These are phyloP conservation scores for Trametes coccinea DNA, from an alignment of 768 basidiomycete genomes.

Conservation along the genomic window DNA sequence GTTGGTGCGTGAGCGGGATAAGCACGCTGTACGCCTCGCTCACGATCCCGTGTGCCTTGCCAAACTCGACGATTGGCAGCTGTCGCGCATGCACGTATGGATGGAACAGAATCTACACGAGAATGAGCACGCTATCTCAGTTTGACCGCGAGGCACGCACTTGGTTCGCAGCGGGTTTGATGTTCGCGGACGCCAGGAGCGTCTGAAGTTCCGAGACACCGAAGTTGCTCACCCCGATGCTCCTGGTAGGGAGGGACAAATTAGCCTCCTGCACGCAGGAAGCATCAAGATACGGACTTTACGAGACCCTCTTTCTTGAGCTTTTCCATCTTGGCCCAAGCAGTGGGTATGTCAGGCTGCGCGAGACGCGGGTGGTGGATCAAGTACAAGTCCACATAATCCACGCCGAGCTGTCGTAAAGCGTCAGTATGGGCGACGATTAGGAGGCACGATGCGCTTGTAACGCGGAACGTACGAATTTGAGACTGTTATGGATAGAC, in stretches of 20 bases:
- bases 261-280: background rate
- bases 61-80: constrained; percentile 57
- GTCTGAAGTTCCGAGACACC: constrained; percentile 51
- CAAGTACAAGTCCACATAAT: constrained; percentile 71
- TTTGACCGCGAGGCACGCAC: constrained; percentile 33
- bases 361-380: constrained; percentile 60
- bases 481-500: constrained; percentile 56
- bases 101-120: constrained; percentile 59
- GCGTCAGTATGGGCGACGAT: too few relatives aligned
- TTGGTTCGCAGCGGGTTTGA: constrained; percentile 70
- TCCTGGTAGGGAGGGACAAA: constrained; percentile 39
- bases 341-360: constrained; percentile 56
- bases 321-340: constrained; percentile 65
- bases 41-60: constrained; percentile 56
- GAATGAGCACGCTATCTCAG: background rate
- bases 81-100: constrained; percentile 65
- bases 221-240: constrained; percentile 76
- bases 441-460: background rate
- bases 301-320: constrained; percentile 55
- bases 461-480: constrained; percentile 45
- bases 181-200: constrained; percentile 57
- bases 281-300: constrained; percentile 40
- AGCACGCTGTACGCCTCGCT: constrained; percentile 75
- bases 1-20: constrained; percentile 56
- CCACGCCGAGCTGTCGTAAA: constrained; percentile 52